These are phyloP conservation scores for Chlorella variabilis DNA, from an alignment of 163 green algal genomes.

Conservation along the genomic window DNA sequence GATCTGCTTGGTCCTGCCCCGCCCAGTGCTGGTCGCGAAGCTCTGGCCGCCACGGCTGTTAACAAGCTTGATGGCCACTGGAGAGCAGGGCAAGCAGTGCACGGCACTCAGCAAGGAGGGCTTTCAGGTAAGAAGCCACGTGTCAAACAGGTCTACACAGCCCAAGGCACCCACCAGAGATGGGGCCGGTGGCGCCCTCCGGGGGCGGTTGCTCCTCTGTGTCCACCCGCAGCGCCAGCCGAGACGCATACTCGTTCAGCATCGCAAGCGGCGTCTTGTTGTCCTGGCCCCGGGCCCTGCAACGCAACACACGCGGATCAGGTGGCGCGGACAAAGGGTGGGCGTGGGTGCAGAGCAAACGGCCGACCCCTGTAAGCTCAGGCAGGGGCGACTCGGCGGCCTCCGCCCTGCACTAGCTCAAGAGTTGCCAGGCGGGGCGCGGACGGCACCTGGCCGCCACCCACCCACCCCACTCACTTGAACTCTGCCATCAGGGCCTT, in stretches of 20 bases:
- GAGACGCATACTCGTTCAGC: constrained; percentile 51
- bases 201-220: neutral
- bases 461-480: too few species aligned
- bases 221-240: constrained; percentile 37
- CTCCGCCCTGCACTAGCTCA: too few species aligned
- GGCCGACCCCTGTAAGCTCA: too few species aligned
- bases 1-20: constrained; percentile 45
- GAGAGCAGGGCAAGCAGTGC: neutral
- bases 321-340: too few species aligned
- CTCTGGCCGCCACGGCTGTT: constrained; percentile 31
- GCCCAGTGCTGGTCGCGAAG: constrained; percentile 39
- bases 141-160: neutral
- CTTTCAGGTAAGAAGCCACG: too few species aligned
- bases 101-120: neutral
- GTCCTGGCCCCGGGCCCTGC: constrained; percentile 1
- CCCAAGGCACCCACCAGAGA: neutral
- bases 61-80: constrained; percentile 43
- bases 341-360: too few species aligned
- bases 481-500: constrained; percentile 47
- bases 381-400: too few species aligned
- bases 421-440: too few species aligned
- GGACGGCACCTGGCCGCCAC: too few species aligned
- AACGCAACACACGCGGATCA: neutral
- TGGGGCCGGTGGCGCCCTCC: neutral
- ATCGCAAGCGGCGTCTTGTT: constrained; percentile 50